These are phyloP conservation scores for Thalassiosira hispida DNA, from an alignment of 352 stramenopile genomes.

Conservation along the genomic window DNA sequence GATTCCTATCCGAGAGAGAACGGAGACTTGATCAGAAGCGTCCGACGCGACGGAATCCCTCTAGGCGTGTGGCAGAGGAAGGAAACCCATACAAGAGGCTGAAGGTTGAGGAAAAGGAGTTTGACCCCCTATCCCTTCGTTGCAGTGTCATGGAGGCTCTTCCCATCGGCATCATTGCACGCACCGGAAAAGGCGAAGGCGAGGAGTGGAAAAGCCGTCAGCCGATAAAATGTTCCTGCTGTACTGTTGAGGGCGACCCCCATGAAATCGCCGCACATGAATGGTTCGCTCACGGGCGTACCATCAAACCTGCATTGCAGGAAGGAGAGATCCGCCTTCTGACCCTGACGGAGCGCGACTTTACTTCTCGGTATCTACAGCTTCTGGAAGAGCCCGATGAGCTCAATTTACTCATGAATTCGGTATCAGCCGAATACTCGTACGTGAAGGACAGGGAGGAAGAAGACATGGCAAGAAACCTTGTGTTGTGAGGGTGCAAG, in stretches of 20 bases:
- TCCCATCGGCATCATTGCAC: neutral
- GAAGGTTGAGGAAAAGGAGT: neutral
- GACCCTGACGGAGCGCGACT: neutral
- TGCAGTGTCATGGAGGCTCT: slow-evolving; percentile 1
- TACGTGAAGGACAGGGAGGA: slow-evolving; percentile 4
- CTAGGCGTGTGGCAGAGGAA: neutral
- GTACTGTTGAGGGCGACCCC: neutral
- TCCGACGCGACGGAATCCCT: neutral
- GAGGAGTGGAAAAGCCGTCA: slow-evolving; percentile 4
- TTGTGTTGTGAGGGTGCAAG: neutral
- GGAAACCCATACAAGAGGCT: slow-evolving; percentile 5
- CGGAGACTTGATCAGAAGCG: neutral
- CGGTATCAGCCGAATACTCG: neutral
- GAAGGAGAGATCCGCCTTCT: neutral
- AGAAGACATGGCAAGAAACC: neutral
- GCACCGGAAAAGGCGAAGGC: neutral
- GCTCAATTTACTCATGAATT: neutral
- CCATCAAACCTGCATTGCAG: neutral
- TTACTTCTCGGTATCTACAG: neutral
- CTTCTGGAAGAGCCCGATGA: slow-evolving; percentile 3
- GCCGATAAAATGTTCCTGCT: neutral
- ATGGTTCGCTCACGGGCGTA: neutral
- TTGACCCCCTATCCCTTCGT: slow-evolving; percentile 7
- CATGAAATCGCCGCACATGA: neutral
- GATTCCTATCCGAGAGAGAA: neutral